These are phyloP conservation scores for Dunaliella primolecta DNA, from an alignment of 139 green algal genomes.

Conservation along the genomic window DNA sequence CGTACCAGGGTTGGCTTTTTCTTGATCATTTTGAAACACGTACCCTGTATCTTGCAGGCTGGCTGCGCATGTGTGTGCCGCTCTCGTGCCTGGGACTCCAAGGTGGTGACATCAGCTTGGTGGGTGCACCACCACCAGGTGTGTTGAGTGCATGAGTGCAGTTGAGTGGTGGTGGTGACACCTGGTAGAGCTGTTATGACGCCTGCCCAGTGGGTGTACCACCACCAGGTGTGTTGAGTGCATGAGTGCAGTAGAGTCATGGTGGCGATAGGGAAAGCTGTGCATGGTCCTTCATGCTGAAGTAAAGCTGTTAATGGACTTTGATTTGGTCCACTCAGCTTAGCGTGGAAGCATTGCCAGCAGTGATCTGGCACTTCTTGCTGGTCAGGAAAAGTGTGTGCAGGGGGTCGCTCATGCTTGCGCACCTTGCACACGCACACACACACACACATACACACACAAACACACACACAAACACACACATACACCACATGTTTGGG, in stretches of 20 bases:
- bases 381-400: too few relatives aligned
- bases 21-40: not conserved
- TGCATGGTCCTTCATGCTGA: too few relatives aligned
- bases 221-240: constrained; percentile 66
- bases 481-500: too few relatives aligned
- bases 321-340: too few relatives aligned
- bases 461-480: not conserved
- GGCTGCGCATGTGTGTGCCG: constrained; percentile 84
- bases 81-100: constrained; percentile 85
- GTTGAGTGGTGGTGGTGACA: not conserved
- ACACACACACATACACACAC: not conserved
- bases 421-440: not conserved
- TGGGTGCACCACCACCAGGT: constrained; percentile 92
- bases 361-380: too few relatives aligned
- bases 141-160: not conserved
- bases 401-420: too few relatives aligned
- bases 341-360: too few relatives aligned
- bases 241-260: not conserved
- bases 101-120: constrained; percentile 89
- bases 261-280: too few relatives aligned
- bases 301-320: too few relatives aligned
- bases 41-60: not conserved
- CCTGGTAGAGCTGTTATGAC: too few relatives aligned
- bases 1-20: too few relatives aligned
- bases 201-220: constrained; percentile 90